A percentile compares a stretch with the other conserved stretches of the same genome.
These are phyloP conservation scores for Brettanomyces naardenensis DNA, from an alignment of 805 yeast species.

Conservation along the genomic window DNA sequence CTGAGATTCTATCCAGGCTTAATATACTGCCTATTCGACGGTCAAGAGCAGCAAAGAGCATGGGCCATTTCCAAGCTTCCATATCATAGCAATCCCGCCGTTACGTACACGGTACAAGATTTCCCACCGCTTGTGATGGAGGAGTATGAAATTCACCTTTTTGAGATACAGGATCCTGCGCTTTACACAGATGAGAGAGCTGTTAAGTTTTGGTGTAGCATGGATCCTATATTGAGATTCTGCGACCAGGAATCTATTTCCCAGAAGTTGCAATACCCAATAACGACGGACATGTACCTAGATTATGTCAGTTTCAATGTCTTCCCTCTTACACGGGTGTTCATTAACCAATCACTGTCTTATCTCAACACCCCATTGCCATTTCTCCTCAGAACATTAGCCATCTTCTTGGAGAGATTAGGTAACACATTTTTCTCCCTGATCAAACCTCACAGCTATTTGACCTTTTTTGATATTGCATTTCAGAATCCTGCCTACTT, in stretches of 20 bases:
- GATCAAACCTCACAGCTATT: conserved; percentile 43
- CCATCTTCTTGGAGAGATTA: conserved; percentile 34
- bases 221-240: conserved; percentile 28
- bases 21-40: conserved; percentile 48
- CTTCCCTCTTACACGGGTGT: conserved; percentile 30
- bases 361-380: conserved; percentile 43
- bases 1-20: conserved; percentile 37
- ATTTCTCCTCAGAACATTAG: conserved; percentile 43
- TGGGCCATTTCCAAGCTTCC: conserved; percentile 39
- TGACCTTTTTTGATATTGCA: conserved; percentile 52
- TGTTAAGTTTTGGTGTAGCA: conserved; percentile 39
- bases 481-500: conserved; percentile 45
- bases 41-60: conserved; percentile 32
- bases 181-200: conserved; percentile 36
- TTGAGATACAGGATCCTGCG: conserved; percentile 44
- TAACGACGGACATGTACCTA: conserved; percentile 15
- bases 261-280: conserved; percentile 20
- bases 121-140: conserved; percentile 37
- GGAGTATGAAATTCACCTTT: conserved; percentile 46
- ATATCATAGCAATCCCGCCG: conserved; percentile 8
- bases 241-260: conserved; percentile 29
- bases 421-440: conserved; percentile 45
- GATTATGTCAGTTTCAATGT: conserved; percentile 23
- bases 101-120: conserved; percentile 9
- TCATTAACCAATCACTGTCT: conserved; percentile 47